phyloP scores from a whole-genome alignment of 176 grass and related monocot species.

The Phoenix dactylifera region DNA sequence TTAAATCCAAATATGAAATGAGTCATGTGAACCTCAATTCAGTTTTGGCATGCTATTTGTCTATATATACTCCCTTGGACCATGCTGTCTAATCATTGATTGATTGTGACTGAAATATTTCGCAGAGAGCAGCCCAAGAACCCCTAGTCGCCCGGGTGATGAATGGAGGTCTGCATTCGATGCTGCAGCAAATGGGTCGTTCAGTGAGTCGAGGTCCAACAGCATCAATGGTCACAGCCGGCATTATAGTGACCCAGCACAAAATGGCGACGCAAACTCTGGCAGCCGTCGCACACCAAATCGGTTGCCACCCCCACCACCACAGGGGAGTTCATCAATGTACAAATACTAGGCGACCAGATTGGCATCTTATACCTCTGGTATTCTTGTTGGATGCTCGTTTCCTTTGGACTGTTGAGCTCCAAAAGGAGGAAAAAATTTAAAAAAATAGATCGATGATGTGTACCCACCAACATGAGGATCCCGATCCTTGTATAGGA shows the following conservation, averaged over 20 bases:
- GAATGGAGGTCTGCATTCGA: slow-evolving; percentile 93
- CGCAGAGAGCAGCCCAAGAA: slow-evolving; percentile 59
- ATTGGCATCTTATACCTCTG: slow-evolving; percentile 26
- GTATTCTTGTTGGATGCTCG: slow-evolving; percentile 43
- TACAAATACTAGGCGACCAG: slow-evolving; percentile 43
- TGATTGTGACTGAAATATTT: slow-evolving; percentile 2
- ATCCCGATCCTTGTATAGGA: slow-evolving; percentile 40
- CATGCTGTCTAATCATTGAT: no score
- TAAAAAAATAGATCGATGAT: slow-evolving; percentile 24
- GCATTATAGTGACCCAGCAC: slow-evolving; percentile 15
- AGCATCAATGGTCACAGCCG: slow-evolving; percentile 44
- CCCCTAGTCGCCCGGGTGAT: slow-evolving; percentile 44
- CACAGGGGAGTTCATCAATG: slow-evolving; percentile 5
- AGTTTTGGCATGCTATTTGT: no score
- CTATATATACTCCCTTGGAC: no score
- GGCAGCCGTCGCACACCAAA: slow-evolving; percentile 67
- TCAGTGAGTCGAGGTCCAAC: slow-evolving; percentile 50
- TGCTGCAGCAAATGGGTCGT: slow-evolving; percentile 39
- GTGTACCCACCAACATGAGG: slow-evolving; percentile 5
- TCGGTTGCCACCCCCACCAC: slow-evolving; percentile 71
- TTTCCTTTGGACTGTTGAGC: slow-evolving; percentile 17
- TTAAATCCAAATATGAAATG: no score
- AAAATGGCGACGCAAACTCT: slow-evolving; percentile 79
- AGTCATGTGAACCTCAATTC: no score
- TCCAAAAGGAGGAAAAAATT: slow-evolving; percentile 10